phyloP scores from a whole-genome alignment of 805 yeast genomes.

The Spencermartinsiella europaea region DNA sequence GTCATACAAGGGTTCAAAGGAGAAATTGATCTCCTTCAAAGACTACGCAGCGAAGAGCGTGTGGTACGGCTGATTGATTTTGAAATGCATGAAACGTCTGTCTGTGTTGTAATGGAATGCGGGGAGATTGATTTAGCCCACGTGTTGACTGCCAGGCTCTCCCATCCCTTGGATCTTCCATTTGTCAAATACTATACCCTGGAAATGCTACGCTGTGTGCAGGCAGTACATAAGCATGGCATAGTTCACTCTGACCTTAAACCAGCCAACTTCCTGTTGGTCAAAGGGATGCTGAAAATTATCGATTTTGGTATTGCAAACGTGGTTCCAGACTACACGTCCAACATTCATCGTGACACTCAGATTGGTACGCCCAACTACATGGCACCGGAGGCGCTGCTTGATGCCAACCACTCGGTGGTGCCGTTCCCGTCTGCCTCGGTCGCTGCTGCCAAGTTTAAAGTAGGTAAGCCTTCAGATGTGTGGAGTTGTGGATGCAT shows the following conservation, averaged over 20 bases:
- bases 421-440: conserved; percentile 1
- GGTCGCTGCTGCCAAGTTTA: conserved; percentile 42
- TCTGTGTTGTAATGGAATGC: conserved; percentile 84
- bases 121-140: conserved; percentile 89
- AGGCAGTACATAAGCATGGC: conserved; percentile 81
- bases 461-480: conserved; percentile 91
- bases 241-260: conserved; percentile 79
- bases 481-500: conserved; percentile 98
- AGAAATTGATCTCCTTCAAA: conserved; percentile 70
- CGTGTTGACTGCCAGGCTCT: conserved; percentile 56
- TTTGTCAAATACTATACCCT: conserved; percentile 75
- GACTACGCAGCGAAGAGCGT: conserved; percentile 54
- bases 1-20: conserved; percentile 80
- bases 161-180: conserved; percentile 54
- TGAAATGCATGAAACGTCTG: conserved; percentile 56
- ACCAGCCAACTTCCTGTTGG: conserved; percentile 51
- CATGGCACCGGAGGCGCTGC: conserved; percentile 95
- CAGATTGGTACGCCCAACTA: conserved; percentile 95
- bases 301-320: conserved; percentile 93
- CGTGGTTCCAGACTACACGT: conserved; percentile 87
- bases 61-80: conserved; percentile 78
- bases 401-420: conserved; percentile 45
- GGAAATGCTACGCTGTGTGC: conserved; percentile 76
- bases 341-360: conserved; percentile 80
- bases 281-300: conserved; percentile 75